phyloP scores from a whole-genome alignment of 352 stramenopile genomes.

The Phytophthora quininea region DNA sequence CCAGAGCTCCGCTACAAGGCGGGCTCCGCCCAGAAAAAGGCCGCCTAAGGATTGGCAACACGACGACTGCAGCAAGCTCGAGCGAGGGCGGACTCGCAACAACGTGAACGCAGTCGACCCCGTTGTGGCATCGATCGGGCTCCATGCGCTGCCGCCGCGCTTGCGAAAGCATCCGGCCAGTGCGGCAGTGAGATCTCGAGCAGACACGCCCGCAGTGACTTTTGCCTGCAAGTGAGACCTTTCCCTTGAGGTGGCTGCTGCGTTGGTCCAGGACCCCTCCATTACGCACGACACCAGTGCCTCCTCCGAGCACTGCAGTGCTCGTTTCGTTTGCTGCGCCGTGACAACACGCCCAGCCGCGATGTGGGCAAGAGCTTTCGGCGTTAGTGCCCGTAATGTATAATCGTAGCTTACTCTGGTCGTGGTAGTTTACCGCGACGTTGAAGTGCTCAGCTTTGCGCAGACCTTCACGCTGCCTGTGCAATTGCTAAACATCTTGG shows the following conservation, averaged over 20 bases:
- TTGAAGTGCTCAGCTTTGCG: background rate
- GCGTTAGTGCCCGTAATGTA: background rate
- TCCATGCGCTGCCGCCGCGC: background rate
- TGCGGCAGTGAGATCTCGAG: background rate
- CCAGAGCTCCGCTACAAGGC: no score
- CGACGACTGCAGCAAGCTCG: background rate
- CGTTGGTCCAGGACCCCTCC: no score
- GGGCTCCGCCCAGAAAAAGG: no score
- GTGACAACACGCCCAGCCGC: background rate
- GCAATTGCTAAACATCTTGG: no score
- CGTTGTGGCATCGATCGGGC: background rate
- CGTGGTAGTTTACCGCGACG: background rate
- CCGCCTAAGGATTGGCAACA: background rate
- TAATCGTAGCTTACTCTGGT: background rate
- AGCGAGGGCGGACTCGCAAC: no score
- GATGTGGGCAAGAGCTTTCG: background rate
- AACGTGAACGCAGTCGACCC: no score
- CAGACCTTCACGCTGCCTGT: no score
- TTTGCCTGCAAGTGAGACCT: background rate
- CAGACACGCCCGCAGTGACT: background rate
- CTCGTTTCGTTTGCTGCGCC: background rate
- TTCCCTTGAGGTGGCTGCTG: no score
- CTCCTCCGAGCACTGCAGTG: background rate
- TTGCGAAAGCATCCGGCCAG: background rate
- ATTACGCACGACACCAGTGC: background rate